Evolutionary conservation across 1,139 yeast genomes (phyloP).

Genomic region (Yamadazyma pseudoaaseri): DNA sequence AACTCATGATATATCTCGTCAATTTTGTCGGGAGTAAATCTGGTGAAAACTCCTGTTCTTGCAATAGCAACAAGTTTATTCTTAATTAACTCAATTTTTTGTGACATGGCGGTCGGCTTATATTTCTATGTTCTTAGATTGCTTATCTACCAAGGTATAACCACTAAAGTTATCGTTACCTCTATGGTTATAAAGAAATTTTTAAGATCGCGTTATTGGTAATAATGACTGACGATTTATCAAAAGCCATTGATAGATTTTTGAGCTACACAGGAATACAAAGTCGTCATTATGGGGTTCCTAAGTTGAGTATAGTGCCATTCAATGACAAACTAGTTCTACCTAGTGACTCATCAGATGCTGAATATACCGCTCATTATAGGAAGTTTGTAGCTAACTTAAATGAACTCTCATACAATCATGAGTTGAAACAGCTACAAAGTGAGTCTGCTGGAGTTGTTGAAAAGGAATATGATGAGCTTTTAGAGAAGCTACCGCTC

Average conservation of each 20-base stretch:
- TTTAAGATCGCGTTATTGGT: neutral
- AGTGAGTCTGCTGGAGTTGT: conserved; percentile 14
- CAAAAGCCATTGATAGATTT: conserved; percentile 13
- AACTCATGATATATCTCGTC: conserved; percentile 31
- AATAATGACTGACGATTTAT: conserved; percentile 11
- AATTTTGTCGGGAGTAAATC: conserved; percentile 36
- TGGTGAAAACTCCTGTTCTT: conserved; percentile 34
- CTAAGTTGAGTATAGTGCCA: conserved; percentile 12
- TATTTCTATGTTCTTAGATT: too few relatives aligned
- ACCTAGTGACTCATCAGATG: neutral
- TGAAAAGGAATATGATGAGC: conserved; percentile 13
- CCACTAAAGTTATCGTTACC: conserved; percentile 6
- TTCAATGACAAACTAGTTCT: neutral
- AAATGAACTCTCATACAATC: conserved; percentile 30
- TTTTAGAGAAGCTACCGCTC: conserved; percentile 9
- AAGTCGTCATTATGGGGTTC: conserved; percentile 30
- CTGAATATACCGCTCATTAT: conserved; percentile 21
- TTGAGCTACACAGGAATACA: conserved; percentile 18
- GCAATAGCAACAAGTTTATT: conserved; percentile 25
- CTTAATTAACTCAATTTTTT: conserved; percentile 13
- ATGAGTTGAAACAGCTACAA: conserved; percentile 21
- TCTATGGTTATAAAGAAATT: conserved; percentile 1
- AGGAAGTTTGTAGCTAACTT: conserved; percentile 22
- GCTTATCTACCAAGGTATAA: conserved; percentile 1
- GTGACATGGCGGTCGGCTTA: conserved; percentile 6